Evolutionary conservation across 2,329 filamentous ascomycete genomes (phyloP), one percentile per base, ranked within the genome.

Genomic region (Penicillium hordei): DNA sequence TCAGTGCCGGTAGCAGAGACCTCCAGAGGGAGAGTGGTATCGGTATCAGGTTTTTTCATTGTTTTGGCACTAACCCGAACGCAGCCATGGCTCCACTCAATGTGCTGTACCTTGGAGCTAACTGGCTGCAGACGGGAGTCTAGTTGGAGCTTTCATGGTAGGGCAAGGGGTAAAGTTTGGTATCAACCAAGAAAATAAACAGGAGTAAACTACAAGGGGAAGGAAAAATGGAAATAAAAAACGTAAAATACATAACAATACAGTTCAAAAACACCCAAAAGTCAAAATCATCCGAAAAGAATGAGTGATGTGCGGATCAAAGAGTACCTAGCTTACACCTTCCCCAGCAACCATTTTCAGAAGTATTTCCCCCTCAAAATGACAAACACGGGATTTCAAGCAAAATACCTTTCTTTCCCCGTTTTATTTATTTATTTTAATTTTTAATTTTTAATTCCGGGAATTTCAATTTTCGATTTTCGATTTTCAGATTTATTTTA

Each of bases 261-360:
- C 55, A 21, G 3, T 48, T 38, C 34, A 38, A 55, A 52, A 45
- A 56, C 54, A 17, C 6, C 7, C 13, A 39, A 43, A 63, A 52
- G 38, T 33, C 12, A 36, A 52, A 55, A 42, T 44, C 36, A 53
- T 48, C 43, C 21, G 23, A 33, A 33, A 48, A 42, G 46, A 52
- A 48, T 36, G 27, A 25, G 15, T 21, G 23, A 19, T 9, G 19
- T 48, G 55, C 55, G 55, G 57, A 33, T 57, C 57, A 17, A 31
- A 49, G 42, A 50, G 31, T 56, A 56, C 53, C 48, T 56, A 5
- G 25, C 2, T 25, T 49, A 50, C 52, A 42, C 51, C 38, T 51
- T 34, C 62, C 59, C 63, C 59, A 65, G 61, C 63, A 65, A 64
- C 63, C 53, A 55, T 21, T 38, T 15, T 43, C 38, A 55, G 21